Percentiles rank a stretch among this genome's conserved stretches.
Evolutionary conservation across 139 green algal genomes (phyloP).

Genomic region (Micractinium sp.): DNA sequence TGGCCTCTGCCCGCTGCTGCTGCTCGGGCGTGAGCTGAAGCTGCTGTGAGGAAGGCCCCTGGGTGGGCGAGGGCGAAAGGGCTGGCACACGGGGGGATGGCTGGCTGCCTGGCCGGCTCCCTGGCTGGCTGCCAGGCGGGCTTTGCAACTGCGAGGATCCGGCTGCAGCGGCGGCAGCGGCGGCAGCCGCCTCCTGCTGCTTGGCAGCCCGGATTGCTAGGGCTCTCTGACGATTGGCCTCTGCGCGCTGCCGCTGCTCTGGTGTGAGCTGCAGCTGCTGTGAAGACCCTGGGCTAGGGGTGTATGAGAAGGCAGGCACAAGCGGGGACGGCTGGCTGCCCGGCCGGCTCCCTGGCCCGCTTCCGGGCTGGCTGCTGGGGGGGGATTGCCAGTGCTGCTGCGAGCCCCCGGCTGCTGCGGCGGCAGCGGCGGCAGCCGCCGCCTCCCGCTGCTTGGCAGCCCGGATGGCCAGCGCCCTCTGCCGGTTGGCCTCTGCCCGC

Average conservation of each 20-base stretch:
- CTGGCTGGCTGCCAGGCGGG: too few relatives aligned
- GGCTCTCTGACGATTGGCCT: slow-evolving; percentile 10
- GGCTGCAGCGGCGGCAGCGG: background rate
- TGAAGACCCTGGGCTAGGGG: too few relatives aligned
- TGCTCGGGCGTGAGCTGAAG: slow-evolving; percentile 10
- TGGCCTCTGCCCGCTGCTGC: background rate
- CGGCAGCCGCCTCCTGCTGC: background rate
- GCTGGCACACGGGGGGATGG: background rate
- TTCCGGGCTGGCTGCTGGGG: too few relatives aligned
- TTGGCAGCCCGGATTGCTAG: slow-evolving; percentile 9
- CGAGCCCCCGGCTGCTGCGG: background rate
- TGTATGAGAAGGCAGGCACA: too few relatives aligned
- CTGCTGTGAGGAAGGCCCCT: background rate
- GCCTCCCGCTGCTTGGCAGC: background rate
- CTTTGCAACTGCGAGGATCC: background rate
- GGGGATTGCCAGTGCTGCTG: background rate
- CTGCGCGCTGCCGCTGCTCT: background rate
- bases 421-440: background rate
- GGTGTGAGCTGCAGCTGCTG: slow-evolving; percentile 11
- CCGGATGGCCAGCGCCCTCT: slow-evolving; percentile 19
- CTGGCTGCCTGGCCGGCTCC: background rate
- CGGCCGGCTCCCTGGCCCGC: too few relatives aligned
- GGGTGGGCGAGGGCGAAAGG: too few relatives aligned
- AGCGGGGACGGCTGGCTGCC: too few relatives aligned
- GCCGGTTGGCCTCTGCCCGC: slow-evolving; percentile 7